These are phyloP conservation scores for Phytophthora sp. DNA, from an alignment of 352 stramenopile genomes.

Conservation along the genomic window DNA sequence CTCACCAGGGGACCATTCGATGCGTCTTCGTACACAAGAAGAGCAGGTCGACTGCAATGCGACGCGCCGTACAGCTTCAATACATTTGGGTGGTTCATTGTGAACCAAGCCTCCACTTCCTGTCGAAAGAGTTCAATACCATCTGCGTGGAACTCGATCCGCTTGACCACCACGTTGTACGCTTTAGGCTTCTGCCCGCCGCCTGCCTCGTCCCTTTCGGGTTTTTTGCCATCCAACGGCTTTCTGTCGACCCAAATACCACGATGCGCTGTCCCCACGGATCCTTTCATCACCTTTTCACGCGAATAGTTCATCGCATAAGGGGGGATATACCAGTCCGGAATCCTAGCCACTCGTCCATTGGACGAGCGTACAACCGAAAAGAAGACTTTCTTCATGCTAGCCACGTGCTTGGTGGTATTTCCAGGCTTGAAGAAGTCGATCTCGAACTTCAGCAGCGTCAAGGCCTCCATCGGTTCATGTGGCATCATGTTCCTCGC, in stretches of 20 bases:
- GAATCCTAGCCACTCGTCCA: slow-evolving; percentile 38
- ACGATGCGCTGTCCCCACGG: slow-evolving; percentile 16
- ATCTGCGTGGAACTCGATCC: slow-evolving; percentile 23
- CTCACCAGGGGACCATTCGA: slow-evolving; percentile 4
- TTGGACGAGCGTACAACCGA: slow-evolving; percentile 40
- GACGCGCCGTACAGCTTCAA: slow-evolving; percentile 31
- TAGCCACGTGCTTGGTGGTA: slow-evolving; percentile 30
- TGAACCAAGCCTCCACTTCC: slow-evolving; percentile 35
- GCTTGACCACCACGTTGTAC: slow-evolving; percentile 29
- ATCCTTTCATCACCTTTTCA: slow-evolving; percentile 11
- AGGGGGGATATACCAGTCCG: slow-evolving; percentile 35
- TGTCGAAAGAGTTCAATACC: slow-evolving; percentile 33
- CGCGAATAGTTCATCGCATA: slow-evolving; percentile 30
- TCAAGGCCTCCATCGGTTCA: slow-evolving; percentile 43
- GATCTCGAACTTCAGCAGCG: slow-evolving; percentile 44
- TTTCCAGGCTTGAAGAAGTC: slow-evolving; percentile 38
- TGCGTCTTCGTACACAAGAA: slow-evolving; percentile 32
- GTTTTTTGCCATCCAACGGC: slow-evolving; percentile 11
- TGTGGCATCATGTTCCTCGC: slow-evolving; percentile 33
- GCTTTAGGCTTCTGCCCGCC: not conserved
- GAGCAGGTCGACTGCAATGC: slow-evolving; percentile 31
- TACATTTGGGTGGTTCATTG: slow-evolving; percentile 20
- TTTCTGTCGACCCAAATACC: slow-evolving; percentile 30
- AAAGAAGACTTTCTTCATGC: slow-evolving; percentile 47
- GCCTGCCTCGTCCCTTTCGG: not conserved